Percentiles rank a stretch among this genome's conserved stretches.
Conservation (phyloP, 257 asterid species). For the Linaria vulgaris region DNA sequence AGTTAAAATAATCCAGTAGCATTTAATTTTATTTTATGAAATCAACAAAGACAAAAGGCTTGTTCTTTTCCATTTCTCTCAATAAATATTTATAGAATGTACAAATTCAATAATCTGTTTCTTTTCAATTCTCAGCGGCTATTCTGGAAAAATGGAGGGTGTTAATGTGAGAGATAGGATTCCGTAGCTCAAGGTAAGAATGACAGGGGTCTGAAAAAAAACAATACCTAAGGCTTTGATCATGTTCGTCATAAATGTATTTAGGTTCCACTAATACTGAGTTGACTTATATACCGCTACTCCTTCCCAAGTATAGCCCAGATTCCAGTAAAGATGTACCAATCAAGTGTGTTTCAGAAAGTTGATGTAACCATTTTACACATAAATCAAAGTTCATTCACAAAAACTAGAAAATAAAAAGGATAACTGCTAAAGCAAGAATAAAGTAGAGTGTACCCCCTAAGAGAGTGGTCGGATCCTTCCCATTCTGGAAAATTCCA, state of each 20-base stretch:
- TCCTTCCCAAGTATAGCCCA: neutral
- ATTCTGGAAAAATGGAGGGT: neutral
- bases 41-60: too few species aligned
- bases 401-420: neutral
- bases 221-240: too few species aligned
- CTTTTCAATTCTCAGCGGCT: neutral
- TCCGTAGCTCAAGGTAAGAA: too few species aligned
- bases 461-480: conserved; percentile 95
- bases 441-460: conserved; percentile 63
- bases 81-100: neutral
- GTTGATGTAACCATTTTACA: neutral
- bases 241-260: neutral
- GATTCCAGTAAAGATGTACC: neutral
- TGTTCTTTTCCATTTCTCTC: too few species aligned
- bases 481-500: conserved; percentile 96
- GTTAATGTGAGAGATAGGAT: too few species aligned
- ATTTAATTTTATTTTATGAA: too few species aligned
- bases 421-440: conserved; percentile 20
- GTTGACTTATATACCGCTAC: neutral
- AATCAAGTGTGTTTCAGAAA: neutral
- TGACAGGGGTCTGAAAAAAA: too few species aligned
- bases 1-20: too few species aligned
- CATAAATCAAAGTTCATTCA: neutral
- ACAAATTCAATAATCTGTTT: neutral
- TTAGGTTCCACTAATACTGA: neutral